A percentile compares a stretch with the other conserved stretches of the same genome.
Evolutionary conservation across 192 early-diverging fungal species (phyloP).

Genomic region (Linnemannia elongata): DNA sequence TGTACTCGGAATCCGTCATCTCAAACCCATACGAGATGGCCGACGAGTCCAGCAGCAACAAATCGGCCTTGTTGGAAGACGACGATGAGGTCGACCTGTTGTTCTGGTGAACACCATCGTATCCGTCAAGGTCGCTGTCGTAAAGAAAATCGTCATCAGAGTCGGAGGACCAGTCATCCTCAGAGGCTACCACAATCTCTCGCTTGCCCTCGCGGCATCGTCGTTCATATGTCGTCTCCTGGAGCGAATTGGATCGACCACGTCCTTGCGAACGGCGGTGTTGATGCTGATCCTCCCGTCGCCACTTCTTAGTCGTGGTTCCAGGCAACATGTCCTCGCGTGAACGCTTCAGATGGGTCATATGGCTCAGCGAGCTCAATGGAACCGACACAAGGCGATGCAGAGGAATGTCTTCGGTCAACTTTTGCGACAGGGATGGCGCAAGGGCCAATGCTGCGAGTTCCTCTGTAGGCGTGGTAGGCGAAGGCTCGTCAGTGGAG

Average conservation of each 20-base stretch:
- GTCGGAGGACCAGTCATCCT: constrained; percentile 42
- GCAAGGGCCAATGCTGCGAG: background rate
- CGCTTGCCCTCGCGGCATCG: constrained; percentile 31
- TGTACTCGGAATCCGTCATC: constrained; percentile 47
- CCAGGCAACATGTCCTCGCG: background rate
- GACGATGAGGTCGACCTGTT: no score
- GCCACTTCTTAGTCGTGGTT: background rate
- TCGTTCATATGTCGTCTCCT: constrained; percentile 18
- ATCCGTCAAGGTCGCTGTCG: background rate
- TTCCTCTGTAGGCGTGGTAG: background rate
- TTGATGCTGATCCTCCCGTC: background rate
- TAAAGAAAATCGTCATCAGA: constrained; percentile 34
- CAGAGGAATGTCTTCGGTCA: background rate
- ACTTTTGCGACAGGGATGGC: background rate
- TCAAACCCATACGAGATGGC: constrained; percentile 55
- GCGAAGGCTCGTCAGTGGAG: background rate
- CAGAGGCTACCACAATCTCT: constrained; percentile 34
- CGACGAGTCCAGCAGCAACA: constrained; percentile 44
- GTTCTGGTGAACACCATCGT: background rate
- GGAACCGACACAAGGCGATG: background rate
- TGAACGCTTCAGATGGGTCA: background rate
- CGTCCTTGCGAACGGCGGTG: background rate
- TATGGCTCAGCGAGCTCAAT: background rate
- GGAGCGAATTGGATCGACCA: background rate
- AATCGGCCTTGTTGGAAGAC: background rate